Base-by-base conservation (phyloP, 2,329 filamentous ascomycete genomes). In the Capronia americana region DNA sequence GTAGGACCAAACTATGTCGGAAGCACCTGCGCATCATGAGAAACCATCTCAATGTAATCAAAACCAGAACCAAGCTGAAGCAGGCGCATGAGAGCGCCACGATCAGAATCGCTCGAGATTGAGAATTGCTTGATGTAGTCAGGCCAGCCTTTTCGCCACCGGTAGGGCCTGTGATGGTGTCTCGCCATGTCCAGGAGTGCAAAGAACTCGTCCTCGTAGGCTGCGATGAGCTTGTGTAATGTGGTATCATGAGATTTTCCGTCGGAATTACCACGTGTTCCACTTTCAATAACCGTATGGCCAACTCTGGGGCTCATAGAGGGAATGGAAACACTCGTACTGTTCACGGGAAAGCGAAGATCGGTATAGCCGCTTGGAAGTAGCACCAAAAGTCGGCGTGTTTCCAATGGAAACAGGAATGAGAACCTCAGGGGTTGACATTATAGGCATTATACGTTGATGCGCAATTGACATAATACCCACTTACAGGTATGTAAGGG, bases 1-100 rank as follows among this genome's bases (percentile, higher is more conserved):
- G 78, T 83, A 93, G 87, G 64, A 94, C 89, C 62, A 94, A 83
- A 69, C 89, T 87, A 75, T 93, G 90, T 54, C 91, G 86, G 76
- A 93, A 93, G 69, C 85, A 88, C 73, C 90, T 85, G 70, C 87
- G 84, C 89, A 93, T 93, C 68, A 87, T 84, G 64, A 86, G 80
- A 74, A 93, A 92, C 88, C 89, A 92, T 78, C 89, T 90, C 48
- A 90, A 84, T 1, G 87, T 83, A 32, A 86, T 74, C 6, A 87
- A 72, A 0, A 84, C 85, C 11, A 86, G 81, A 2, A 83, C 61
- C 34, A 91, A 79, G 71, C 89, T 91, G 69, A 87, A 66, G 0
- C 80, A 77, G 3, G 82, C 79, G 26, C 81, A 74, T 3, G 76
- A 71, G 20, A 88, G 71, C 0, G 83, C 78, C 8, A 83, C 72